Base-by-base conservation (phyloP, 371 early-diverging fungal species). In the Basidiobolus meristosporus region DNA sequence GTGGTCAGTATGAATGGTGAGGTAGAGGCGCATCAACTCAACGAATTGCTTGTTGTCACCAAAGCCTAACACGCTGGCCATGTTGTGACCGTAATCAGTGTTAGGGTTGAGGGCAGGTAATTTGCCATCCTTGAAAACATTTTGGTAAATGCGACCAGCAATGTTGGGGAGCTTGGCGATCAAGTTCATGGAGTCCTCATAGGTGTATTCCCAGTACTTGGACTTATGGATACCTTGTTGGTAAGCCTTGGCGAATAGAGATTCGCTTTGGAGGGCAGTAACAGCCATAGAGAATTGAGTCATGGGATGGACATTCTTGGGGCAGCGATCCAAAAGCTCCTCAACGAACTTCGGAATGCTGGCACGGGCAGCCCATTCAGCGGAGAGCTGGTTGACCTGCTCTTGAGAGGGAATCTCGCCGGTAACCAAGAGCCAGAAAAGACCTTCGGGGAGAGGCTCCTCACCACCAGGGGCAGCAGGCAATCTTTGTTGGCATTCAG, bases 1-100 rank as follows among this genome's bases (percentile, higher is more conserved):
- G 78, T 97, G 98, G 65, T 97, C 98, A 52, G 92, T 87, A 85
- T 97, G 98, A 61, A 97, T 95, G 60, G 89, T 88, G 57, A 97
- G 70, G 76, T 97, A 97, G 45, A 97, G 69, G 52, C 96, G 86
- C 87, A 97, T 86, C 56, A 97, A 75, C 60, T 97, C 95, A 45
- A 84, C 70, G 60, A 97, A 97, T 53, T 81, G 77, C 57, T 67
- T 56, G 65, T 78, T 84, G 46, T 81, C 70, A 29, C 69, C 73
- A 70, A 70, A 95, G 44, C 98, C 98, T 34, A 97, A 73, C 40
- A 91, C 68, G 57, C 71, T 70, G 58, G 96, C 76, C 61, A 90
- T 85, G 78, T 93, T 92, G 65, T 81, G 83, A 51, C 83, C 78
- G 71, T 82, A 95, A 71, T 95, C 96, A 52, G 73, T 70, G 50